Conservation (phyloP, 371 early-diverging fungal genomes). For the Mucor sp. region DNA sequence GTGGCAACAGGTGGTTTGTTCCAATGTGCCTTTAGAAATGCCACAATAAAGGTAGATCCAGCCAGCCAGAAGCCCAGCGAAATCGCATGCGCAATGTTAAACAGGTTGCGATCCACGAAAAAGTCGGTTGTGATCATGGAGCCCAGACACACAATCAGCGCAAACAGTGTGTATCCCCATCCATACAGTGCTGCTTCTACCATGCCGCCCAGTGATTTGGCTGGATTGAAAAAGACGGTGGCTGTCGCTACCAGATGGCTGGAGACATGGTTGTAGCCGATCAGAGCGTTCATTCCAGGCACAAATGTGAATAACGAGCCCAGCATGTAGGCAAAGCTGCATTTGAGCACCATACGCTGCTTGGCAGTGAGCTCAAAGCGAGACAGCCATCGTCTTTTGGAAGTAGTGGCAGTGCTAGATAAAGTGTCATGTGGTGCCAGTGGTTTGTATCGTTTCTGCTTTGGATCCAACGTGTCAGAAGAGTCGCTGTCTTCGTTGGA, state of each 20-base stretch:
- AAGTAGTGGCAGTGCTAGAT: neutral
- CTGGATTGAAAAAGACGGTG: conserved; percentile 69
- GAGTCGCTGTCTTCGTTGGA: conserved; percentile 19
- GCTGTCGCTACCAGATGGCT: conserved; percentile 67
- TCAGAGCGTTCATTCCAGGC: conserved; percentile 48
- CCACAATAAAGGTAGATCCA: conserved; percentile 54
- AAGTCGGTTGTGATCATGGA: conserved; percentile 57
- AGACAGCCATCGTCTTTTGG: neutral
- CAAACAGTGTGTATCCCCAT: conserved; percentile 49
- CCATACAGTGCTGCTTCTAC: conserved; percentile 63
- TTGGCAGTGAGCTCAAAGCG: conserved; percentile 21
- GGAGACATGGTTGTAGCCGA: conserved; percentile 30
- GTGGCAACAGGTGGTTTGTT: conserved; percentile 66
- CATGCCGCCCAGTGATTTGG: conserved; percentile 66
- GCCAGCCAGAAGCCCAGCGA: conserved; percentile 59
- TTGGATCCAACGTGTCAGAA: neutral
- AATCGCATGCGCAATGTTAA: conserved; percentile 43
- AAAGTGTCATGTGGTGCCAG: neutral
- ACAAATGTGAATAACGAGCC: conserved; percentile 65
- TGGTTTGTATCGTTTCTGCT: neutral
- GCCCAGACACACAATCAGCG: conserved; percentile 42
- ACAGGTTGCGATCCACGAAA: conserved; percentile 49
- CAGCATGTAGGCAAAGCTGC: conserved; percentile 61
- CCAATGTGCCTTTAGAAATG: conserved; percentile 62
- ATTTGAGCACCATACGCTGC: conserved; percentile 56